Evolutionary conservation across 768 basidiomycete genomes (phyloP).

Genomic region (Leccinum arenicola): DNA sequence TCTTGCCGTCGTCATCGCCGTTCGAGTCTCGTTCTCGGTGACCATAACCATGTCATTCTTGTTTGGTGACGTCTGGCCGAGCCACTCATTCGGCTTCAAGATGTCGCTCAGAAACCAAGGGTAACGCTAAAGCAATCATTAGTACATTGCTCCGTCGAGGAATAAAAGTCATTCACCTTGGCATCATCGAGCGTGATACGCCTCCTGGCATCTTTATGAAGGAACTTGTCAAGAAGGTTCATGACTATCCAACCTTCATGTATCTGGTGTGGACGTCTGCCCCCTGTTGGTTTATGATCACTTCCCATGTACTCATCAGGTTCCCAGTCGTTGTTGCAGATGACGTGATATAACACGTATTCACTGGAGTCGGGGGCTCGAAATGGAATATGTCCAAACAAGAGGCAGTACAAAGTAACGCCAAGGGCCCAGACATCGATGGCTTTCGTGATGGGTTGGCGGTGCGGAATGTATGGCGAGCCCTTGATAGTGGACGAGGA

Average conservation of each 20-base stretch:
- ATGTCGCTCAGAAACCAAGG: conserved; percentile 72
- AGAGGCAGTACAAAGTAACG: conserved; percentile 90
- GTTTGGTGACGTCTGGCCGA: conserved; percentile 55
- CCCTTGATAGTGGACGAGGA: conserved; percentile 30
- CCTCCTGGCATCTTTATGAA: conserved; percentile 75
- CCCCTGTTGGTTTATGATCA: conserved; percentile 63
- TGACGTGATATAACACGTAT: conserved; percentile 75
- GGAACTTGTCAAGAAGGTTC: conserved; percentile 65
- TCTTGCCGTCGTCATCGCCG: conserved; percentile 64
- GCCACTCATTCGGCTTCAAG: conserved; percentile 65
- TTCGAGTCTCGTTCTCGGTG: conserved; percentile 72
- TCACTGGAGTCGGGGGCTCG: conserved; percentile 53
- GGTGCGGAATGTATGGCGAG: conserved; percentile 22
- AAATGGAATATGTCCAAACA: conserved; percentile 88
- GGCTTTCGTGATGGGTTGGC: conserved; percentile 76
- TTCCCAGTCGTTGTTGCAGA: conserved; percentile 73
- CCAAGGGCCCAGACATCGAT: conserved; percentile 99
- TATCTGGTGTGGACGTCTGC: conserved; percentile 44
- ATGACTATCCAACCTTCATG: conserved; percentile 64
- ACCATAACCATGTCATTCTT: conserved; percentile 53
- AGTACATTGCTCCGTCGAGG: background rate
- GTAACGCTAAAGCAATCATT: conserved; percentile 42
- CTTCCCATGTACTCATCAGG: conserved; percentile 69
- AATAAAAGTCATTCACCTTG: conserved; percentile 53
- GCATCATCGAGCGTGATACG: conserved; percentile 79